A percentile compares a stretch with the other conserved stretches of the same genome.
These are phyloP conservation scores for Gossypium aridum DNA, from an alignment of 441 rosid genomes.

Conservation along the genomic window DNA sequence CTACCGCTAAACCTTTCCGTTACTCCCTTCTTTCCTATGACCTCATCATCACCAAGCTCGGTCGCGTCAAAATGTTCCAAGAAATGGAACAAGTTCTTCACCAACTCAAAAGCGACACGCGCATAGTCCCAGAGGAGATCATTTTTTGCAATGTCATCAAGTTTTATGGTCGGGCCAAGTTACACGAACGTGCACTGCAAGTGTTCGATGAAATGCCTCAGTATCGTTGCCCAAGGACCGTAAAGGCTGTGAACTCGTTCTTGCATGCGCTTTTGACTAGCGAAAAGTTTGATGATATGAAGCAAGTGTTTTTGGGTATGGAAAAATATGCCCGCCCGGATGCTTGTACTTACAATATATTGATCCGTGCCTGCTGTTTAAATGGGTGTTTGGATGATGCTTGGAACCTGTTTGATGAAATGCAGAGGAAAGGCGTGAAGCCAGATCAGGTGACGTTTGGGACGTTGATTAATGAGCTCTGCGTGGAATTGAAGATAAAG, in stretches of 20 bases:
- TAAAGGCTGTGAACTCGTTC: conserved; percentile 55
- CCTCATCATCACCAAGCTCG: conserved; percentile 67
- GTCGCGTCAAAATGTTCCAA: conserved; percentile 60
- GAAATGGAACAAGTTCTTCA: conserved; percentile 55
- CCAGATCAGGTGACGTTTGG: conserved; percentile 53
- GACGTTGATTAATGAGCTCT: conserved; percentile 45
- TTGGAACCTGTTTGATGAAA: conserved; percentile 46
- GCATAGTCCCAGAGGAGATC: conserved; percentile 42
- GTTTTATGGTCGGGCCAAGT: conserved; percentile 49
- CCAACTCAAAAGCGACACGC: conserved; percentile 52
- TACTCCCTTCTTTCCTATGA: conserved; percentile 66
- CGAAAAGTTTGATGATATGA: conserved; percentile 35
- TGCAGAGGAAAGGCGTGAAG: conserved; percentile 41
- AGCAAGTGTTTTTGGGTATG: conserved; percentile 25
- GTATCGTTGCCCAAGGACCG: conserved; percentile 44
- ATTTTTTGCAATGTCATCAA: conserved; percentile 57
- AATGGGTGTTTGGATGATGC: conserved; percentile 42
- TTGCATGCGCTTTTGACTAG: conserved; percentile 39
- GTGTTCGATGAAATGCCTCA: conserved; percentile 62
- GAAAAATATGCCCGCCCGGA: conserved; percentile 41
- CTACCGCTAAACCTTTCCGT: conserved; percentile 35
- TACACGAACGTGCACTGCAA: conserved; percentile 41
- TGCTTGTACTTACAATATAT: conserved; percentile 63
- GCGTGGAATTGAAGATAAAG: conserved; percentile 36
- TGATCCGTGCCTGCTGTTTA: conserved; percentile 37